Evolutionary conservation across 768 basidiomycete genomes (phyloP), one percentile per base, ranked within the genome.

Genomic region (Lactarius pseudohatsudake): DNA sequence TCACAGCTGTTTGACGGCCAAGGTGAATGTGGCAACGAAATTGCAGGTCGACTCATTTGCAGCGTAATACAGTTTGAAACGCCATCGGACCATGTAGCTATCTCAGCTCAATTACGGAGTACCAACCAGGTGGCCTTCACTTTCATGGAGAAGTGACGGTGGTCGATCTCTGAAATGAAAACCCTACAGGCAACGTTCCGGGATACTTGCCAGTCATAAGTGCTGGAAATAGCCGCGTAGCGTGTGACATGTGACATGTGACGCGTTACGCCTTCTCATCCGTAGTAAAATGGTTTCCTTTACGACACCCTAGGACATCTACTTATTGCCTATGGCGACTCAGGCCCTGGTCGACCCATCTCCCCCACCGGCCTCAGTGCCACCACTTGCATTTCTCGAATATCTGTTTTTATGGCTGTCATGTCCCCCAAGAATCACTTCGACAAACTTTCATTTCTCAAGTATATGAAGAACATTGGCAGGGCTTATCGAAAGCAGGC

Each of bases 391-490:
- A 10, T 45, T 10, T n/a, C 43, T 10, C 54, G 28, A 55, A n/a
- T 32, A 26, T 55, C 26, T 11, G 20, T 16, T 10, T 26, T 32
- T 55, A 55, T 18, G 6, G 26, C 43, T 9, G 41, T 6, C 5
- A 8, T 43, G 41, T 20, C 43, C 40, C 4, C 40, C 40, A 41
- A 41, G 16, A 18, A 41, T 16, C 40, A 4, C 18, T 57, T 57
- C 30, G 56, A 57, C 20, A 9, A 11, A 34, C n/a, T 50, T 16
- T 28, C 28, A n/a, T 53, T 62, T 22, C 6, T 20, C n/a, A 62
- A 62, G 26, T 50, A 30, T 18, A 32, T 53, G 50, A 53, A 53
- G 26, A 53, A 53, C 50, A 26, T 26, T 53, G 50, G 50, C 50
- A 22, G 50, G 50, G 22, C 50, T 15, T 53, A 53, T 13, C 50